phyloP scores from a whole-genome alignment of 306 rosid species.

The Trifolium subterraneum region DNA sequence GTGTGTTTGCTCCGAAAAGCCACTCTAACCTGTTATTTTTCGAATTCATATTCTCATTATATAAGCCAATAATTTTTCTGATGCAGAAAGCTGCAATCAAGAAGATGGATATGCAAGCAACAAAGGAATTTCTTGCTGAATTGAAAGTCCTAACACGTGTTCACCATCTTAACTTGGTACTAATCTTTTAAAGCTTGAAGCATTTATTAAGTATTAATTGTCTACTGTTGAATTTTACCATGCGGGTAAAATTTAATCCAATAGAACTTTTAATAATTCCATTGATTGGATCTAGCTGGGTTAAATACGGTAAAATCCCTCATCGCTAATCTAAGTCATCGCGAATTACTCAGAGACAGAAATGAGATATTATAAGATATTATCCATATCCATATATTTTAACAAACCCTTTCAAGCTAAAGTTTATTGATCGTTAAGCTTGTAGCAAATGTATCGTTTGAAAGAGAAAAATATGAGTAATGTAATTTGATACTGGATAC shows the following conservation, averaged over 20 bases:
- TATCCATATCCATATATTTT: background rate
- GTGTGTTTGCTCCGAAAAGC: conserved; percentile 19
- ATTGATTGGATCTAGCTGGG: conserved; percentile 9
- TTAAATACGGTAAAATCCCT: background rate
- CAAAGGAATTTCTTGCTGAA: conserved; percentile 92
- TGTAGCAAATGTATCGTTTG: conserved; percentile 5
- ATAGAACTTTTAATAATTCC: conserved; percentile 17
- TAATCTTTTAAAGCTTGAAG: conserved; percentile 18
- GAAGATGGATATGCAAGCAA: conserved; percentile 98
- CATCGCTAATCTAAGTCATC: conserved; percentile 11
- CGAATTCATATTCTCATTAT: conserved; percentile 35
- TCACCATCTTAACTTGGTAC: conserved; percentile 96
- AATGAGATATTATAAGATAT: too few relatives aligned
- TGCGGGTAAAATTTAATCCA: conserved; percentile 7
- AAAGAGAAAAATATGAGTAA: background rate
- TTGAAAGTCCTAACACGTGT: conserved; percentile 85
- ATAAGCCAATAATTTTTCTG: conserved; percentile 33
- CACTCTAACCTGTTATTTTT: conserved; percentile 24
- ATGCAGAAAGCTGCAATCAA: conserved; percentile 93
- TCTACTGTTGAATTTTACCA: background rate
- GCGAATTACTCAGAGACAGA: background rate
- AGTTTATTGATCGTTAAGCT: background rate
- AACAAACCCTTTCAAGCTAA: background rate
- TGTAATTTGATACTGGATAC: background rate
- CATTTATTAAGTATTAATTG: conserved; percentile 9